Percentiles rank a stretch among this genome's conserved stretches.
These are phyloP conservation scores for Linnemannia exigua DNA, from an alignment of 192 early-diverging fungal species.

Conservation along the genomic window DNA sequence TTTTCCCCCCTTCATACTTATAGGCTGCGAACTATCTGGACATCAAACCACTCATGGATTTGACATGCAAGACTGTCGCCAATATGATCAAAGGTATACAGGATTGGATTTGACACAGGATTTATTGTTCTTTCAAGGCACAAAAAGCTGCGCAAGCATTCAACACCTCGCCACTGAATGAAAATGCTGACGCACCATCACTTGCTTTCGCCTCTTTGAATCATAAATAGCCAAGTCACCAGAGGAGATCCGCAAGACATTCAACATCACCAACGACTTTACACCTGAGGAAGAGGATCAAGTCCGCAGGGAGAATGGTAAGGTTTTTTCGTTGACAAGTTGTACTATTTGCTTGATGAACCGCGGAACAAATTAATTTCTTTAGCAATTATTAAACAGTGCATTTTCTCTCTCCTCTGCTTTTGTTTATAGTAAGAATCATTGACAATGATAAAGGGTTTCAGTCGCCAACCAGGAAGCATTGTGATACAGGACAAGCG, in stretches of 20 bases:
- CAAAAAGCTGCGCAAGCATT: neutral
- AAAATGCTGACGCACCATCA: neutral
- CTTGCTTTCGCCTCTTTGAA: neutral
- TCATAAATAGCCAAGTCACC: conserved; percentile 74
- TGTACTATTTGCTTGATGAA: neutral
- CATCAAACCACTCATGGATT: conserved; percentile 96
- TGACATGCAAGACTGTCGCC: conserved; percentile 98
- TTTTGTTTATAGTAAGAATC: neutral
- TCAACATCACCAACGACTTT: conserved; percentile 98
- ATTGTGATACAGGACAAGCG: too few species aligned
- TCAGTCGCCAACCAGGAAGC: neutral
- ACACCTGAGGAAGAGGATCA: conserved; percentile 97
- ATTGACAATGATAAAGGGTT: neutral
- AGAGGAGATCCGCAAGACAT: conserved; percentile 94
- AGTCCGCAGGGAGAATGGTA: conserved; percentile 84
- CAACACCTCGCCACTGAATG: neutral
- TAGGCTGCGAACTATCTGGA: conserved; percentile 92
- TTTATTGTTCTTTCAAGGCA: neutral
- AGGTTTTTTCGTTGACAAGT: neutral
- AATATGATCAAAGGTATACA: conserved; percentile 92
- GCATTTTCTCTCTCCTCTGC: neutral
- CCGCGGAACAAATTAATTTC: neutral
- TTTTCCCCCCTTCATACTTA: neutral
- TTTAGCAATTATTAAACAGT: neutral
- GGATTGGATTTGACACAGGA: neutral